A percentile compares a stretch with the other conserved stretches of the same genome.
phyloP scores from a whole-genome alignment of 2,329 filamentous ascomycete species.

The Botryotinia globosa region DNA sequence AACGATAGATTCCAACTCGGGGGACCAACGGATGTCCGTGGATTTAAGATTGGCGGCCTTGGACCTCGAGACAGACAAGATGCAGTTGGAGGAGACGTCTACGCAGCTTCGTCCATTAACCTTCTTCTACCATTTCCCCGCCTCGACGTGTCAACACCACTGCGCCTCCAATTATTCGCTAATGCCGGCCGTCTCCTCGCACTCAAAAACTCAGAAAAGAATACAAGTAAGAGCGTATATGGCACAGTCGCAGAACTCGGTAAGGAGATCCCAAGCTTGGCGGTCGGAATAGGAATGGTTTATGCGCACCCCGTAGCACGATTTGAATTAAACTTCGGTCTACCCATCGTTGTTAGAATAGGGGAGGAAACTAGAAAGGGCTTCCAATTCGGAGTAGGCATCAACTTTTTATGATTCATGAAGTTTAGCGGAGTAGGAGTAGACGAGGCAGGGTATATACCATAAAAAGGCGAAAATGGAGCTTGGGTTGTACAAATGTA shows the following conservation, averaged over 20 bases:
- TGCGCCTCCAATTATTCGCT: constrained; percentile 85
- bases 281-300: constrained; percentile 85
- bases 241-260: constrained; percentile 67
- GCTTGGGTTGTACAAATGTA: constrained; percentile 9
- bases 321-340: constrained; percentile 93
- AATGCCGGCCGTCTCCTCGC: constrained; percentile 86
- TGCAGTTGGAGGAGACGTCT: constrained; percentile 86
- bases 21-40: constrained; percentile 89
- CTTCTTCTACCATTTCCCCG: constrained; percentile 81
- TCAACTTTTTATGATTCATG: constrained; percentile 76
- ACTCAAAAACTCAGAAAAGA: constrained; percentile 51
- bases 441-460: constrained; percentile 2
- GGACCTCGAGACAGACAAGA: constrained; percentile 85
- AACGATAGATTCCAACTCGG: constrained; percentile 96
- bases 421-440: constrained; percentile 6
- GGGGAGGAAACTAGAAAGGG: constrained; percentile 91
- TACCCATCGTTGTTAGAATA: constrained; percentile 76
- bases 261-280: constrained; percentile 76
- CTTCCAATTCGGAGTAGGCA: constrained; percentile 90
- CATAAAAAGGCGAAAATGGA: not conserved
- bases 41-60: constrained; percentile 85
- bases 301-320: constrained; percentile 92
- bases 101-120: constrained; percentile 83
- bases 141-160: constrained; percentile 75
- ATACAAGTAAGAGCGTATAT: constrained; percentile 39